Base-by-base conservation (phyloP, 2,329 filamentous ascomycete genomes). In the Neofusicoccum sp. region DNA sequence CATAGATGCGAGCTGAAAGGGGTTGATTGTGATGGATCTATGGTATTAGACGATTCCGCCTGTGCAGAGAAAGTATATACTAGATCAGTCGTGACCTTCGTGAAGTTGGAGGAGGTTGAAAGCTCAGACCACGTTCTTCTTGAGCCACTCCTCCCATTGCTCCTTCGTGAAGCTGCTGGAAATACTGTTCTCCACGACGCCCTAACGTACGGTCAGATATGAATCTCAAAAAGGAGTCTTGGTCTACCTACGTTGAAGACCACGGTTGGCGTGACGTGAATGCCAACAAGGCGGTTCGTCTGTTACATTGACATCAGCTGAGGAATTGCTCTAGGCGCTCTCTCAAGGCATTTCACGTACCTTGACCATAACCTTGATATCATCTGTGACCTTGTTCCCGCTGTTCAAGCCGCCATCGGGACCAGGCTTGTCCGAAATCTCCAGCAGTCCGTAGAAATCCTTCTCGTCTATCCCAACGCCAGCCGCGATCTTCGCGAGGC, bases 211-310 rank as follows among this genome's bases (percentile, higher is more conserved):
- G 4, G 33, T 59, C 5, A 64, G 39, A 22, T 22, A 22, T 22
- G 22, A 22, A 22, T 22, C 22, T 22, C 22, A 22, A 22, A 22
- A 22, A 22, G 2, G 22, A 22, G 22, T 22, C 2, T 22, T 22
- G 22, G 22, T 22, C 22, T 22, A 56, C 71, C 68, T 66, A 77
- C 93, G 77, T 98, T 88, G 75, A 96, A 93, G 56, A 96, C 83
- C 22, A 94, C 92, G 0, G 93, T 97, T 1, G 94, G 94, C 45
- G 92, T 94, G 44, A 97, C 92, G 80, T 98, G 94, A 47, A 97
- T 87, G 11, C 93, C 90, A 7, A 91, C 85, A 68, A 95, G 78
- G 47, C 94, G 82, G 70, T 91, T 83, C 44, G 62, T 63, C 61
- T 29, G 28, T 22, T 22, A 45, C 2, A 6, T 45, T 16, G 6